These are phyloP conservation scores for Colletotrichum sp. DNA, from an alignment of 2,329 filamentous ascomycete species.

Conservation along the genomic window DNA sequence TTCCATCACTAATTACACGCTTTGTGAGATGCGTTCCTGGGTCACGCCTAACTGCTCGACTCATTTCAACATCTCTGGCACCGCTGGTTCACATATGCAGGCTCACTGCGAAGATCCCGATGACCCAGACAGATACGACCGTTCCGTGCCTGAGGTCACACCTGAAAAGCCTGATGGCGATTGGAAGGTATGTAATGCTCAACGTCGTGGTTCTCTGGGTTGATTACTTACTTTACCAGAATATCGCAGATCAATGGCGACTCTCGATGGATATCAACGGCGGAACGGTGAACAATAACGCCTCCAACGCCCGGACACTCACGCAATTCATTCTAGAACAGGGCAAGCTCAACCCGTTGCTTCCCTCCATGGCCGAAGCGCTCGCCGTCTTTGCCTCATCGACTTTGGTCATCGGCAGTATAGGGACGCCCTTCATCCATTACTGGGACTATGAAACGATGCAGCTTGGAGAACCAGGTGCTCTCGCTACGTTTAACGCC, in stretches of 20 bases:
- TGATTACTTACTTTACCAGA: conserved; percentile 27
- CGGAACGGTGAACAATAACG: conserved; percentile 59
- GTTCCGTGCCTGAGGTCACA: conserved; percentile 37
- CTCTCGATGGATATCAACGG: conserved; percentile 60
- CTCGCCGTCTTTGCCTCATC: conserved; percentile 73
- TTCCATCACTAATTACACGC: conserved; percentile 55
- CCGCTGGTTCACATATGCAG: conserved; percentile 61
- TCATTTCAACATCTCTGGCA: conserved; percentile 58
- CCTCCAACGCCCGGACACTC: conserved; percentile 63
- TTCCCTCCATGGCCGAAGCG: conserved; percentile 76
- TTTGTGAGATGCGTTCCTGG: conserved; percentile 72
- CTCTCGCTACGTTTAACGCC: conserved; percentile 66
- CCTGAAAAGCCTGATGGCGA: conserved; percentile 43
- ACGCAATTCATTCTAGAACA: conserved; percentile 55
- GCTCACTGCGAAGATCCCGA: conserved; percentile 64
- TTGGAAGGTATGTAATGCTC: conserved; percentile 46
- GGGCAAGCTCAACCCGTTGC: conserved; percentile 46
- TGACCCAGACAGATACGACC: conserved; percentile 61
- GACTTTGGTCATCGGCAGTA: conserved; percentile 66
- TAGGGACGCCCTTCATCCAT: conserved; percentile 65
- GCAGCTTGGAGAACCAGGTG: conserved; percentile 46
- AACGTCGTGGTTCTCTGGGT: neutral
- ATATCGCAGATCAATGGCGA: conserved; percentile 59
- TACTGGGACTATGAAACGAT: conserved; percentile 52
- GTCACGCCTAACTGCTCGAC: conserved; percentile 72